A percentile compares a stretch with the other conserved stretches of the same genome.
Evolutionary conservation across 116 monocot species (phyloP).

Genomic region (Posidonia oceanica): DNA sequence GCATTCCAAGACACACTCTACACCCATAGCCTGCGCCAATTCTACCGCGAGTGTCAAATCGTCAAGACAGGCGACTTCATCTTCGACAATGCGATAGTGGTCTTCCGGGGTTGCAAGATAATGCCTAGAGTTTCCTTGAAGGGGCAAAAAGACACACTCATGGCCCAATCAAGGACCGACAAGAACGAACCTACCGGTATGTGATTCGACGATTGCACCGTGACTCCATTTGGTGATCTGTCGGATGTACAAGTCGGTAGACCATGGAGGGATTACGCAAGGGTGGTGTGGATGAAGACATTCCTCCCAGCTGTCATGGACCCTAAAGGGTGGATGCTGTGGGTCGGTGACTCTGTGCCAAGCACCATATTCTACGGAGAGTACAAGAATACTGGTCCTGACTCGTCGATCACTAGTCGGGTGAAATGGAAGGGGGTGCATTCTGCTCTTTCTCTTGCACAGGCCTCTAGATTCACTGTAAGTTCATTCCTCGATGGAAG

Average conservation of each 20-base stretch:
- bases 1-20: slow-evolving; percentile 50
- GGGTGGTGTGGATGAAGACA: slow-evolving; percentile 30
- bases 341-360: slow-evolving; percentile 16
- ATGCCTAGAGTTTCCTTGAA: slow-evolving; percentile 15
- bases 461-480: slow-evolving; percentile 9
- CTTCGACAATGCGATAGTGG: slow-evolving; percentile 37
- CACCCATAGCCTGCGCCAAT: slow-evolving; percentile 27
- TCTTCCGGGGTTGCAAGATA: slow-evolving; percentile 32
- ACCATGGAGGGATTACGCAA: slow-evolving; percentile 39
- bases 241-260: slow-evolving; percentile 18
- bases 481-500: slow-evolving; percentile 1
- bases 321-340: slow-evolving; percentile 37
- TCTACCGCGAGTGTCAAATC: slow-evolving; percentile 39
- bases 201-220: slow-evolving; percentile 24
- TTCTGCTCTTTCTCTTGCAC: not conserved
- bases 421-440: slow-evolving; percentile 21
- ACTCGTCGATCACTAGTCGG: not conserved
- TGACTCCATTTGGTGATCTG: slow-evolving; percentile 13
- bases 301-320: slow-evolving; percentile 10
- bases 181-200: slow-evolving; percentile 43
- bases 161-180: slow-evolving; percentile 31
- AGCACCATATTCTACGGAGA: slow-evolving; percentile 17
- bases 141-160: slow-evolving; percentile 26
- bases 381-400: slow-evolving; percentile 14
- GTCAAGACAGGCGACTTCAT: slow-evolving; percentile 51